These are phyloP conservation scores for Pythium grandisporangium DNA, from an alignment of 352 stramenopile species.

Conservation along the genomic window DNA sequence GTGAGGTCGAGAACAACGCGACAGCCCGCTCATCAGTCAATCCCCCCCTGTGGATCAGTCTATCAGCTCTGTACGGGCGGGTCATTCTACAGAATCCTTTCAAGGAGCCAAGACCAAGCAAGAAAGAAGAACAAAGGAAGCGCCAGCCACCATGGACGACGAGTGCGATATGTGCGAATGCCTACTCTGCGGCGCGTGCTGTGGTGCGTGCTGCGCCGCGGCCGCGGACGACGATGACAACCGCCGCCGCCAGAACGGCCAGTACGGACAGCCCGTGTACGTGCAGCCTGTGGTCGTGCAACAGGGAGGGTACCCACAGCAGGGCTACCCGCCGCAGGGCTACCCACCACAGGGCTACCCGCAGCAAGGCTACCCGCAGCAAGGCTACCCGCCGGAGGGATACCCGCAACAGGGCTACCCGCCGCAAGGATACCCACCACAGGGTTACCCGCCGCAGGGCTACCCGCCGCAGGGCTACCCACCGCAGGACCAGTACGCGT, in stretches of 20 bases:
- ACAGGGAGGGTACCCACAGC: constrained; percentile 26
- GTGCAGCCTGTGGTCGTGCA: constrained; percentile 66
- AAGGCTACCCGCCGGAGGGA: constrained; percentile 19
- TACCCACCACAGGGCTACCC: constrained; percentile 26
- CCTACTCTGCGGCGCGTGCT: constrained; percentile 66
- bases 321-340: constrained; percentile 33
- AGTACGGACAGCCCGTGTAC: constrained; percentile 39
- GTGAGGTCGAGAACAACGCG: too few species aligned
- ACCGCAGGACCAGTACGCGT: constrained; percentile 8
- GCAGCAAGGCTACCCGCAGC: constrained; percentile 12
- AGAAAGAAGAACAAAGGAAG: background rate
- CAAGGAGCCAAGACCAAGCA: constrained; percentile 78
- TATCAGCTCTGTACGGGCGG: too few species aligned
- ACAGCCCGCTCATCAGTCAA: too few species aligned
- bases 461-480: constrained; percentile 14
- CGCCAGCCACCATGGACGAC: constrained; percentile 32
- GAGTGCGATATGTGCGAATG: constrained; percentile 74
- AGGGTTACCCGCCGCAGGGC: constrained; percentile 14
- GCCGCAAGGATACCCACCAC: constrained; percentile 28
- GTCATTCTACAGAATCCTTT: too few species aligned
- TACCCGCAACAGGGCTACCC: constrained; percentile 42
- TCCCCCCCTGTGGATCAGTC: too few species aligned
- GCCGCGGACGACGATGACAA: constrained; percentile 21
- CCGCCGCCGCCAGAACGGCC: constrained; percentile 20
- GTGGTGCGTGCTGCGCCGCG: constrained; percentile 48